phyloP scores from a whole-genome alignment of 225 moss, liverwort and hornwort species.

The Bryoerythrophyllum caledonicum region DNA sequence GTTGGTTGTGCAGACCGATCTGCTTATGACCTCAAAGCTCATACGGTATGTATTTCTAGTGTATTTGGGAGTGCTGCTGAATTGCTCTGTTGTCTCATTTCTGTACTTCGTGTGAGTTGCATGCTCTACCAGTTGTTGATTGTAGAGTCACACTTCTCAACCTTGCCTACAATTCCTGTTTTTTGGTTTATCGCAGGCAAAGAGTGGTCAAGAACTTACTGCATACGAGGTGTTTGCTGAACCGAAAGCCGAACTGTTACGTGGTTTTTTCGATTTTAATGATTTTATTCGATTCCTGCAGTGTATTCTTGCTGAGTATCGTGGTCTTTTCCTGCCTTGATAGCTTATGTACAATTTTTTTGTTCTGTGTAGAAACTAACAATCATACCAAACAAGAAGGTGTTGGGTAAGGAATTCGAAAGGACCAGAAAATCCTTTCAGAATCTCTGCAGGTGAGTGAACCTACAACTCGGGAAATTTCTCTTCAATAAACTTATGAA shows the following conservation, averaged over 20 bases:
- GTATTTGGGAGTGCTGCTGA: not conserved
- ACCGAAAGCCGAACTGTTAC: conserved; percentile 64
- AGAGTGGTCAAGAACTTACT: conserved; percentile 61
- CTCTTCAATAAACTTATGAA: not conserved
- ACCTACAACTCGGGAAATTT: not conserved
- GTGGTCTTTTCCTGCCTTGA: not conserved
- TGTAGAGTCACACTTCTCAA: not conserved
- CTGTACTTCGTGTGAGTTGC: not conserved
- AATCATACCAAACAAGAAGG: conserved; percentile 58
- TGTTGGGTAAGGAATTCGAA: conserved; percentile 85
- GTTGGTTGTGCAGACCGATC: conserved; percentile 94
- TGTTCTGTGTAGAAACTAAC: conserved; percentile 56
- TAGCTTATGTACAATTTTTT: not conserved
- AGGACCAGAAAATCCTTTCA: conserved; percentile 73
- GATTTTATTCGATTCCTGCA: not conserved
- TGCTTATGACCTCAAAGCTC: conserved; percentile 93
- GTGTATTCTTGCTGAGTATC: not conserved
- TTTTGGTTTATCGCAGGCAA: conserved; percentile 58
- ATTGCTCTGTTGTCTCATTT: conserved; percentile 4
- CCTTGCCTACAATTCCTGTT: not conserved
- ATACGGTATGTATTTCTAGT: conserved; percentile 54
- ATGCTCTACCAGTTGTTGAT: not conserved
- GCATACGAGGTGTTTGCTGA: conserved; percentile 62
- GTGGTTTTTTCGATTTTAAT: not conserved
- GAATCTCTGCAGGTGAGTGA: conserved; percentile 74